Base-by-base conservation (phyloP, 1,284 basidiomycete species). In the Tilletia setariae region DNA sequence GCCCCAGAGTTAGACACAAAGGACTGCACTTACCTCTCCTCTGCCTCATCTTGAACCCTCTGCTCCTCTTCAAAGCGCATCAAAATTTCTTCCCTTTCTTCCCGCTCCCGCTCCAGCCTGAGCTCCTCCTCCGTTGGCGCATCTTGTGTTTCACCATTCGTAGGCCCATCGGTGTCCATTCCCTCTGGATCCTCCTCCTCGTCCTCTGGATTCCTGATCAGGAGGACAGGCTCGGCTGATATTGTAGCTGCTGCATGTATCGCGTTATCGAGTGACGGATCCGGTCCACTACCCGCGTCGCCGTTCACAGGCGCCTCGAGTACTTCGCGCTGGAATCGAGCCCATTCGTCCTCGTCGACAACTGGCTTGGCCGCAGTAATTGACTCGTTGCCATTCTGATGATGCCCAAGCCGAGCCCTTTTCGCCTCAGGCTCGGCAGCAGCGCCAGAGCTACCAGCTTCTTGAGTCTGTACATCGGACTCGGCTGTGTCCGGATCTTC, bases 11-110 rank as follows among this genome's bases (percentile, higher is more conserved):
- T 25, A 40, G 63, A 28, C 13, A 64, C n/a, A 40, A 21, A 42
- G 16, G 23, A 11, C 42, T 25, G 43, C 2, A 69, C 73, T 66
- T 63, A 77, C 76, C 74, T 73, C 63, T 77, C 75, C 11, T 76
- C 74, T 4, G 72, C 77, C 44, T 79, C 77, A 25, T 75, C 74
- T 42, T 79, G 77, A 16, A 74, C 70, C 3, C 74, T 69, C 63
- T 76, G 74, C 66, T 79, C 77, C 46, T 75, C 74, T 43, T 79
- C 77, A 64, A 75, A 66, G 2, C 77, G 70, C n/a, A 72, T 67
- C 0, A 74, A 40, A 44, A 76, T 75, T 51, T 79, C 77, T 68
- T 79, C 74, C 21, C 72, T 68, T 44, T 74, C 75, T 56, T 74
- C 72, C 23, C 72, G 73, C 65, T 77, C 73, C 15, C 66, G 73